These are phyloP conservation scores for Stygiomarasmius scandens DNA, from an alignment of 1,284 basidiomycete species.

Conservation along the genomic window DNA sequence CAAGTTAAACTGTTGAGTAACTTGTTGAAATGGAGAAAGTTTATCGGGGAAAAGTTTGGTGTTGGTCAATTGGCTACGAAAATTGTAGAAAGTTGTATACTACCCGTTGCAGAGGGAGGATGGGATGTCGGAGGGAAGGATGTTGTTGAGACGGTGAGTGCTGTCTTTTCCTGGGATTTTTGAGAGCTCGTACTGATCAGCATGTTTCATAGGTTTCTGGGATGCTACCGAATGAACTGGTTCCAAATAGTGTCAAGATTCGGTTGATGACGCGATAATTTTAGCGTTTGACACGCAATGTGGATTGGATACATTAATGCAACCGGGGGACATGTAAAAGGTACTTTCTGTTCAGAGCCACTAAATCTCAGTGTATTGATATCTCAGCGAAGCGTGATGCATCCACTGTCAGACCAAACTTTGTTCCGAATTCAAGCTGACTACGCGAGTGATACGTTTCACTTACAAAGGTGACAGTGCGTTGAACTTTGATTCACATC, in stretches of 20 bases:
- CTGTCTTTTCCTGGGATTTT: slow-evolving; percentile 5
- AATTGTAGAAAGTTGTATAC: slow-evolving; percentile 63
- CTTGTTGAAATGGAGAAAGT: slow-evolving; percentile 76
- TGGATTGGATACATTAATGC: too few species aligned
- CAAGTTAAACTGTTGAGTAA: slow-evolving; percentile 76
- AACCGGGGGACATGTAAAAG: not conserved
- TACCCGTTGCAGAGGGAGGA: slow-evolving; percentile 72
- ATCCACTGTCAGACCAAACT: not conserved
- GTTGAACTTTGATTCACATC: not conserved
- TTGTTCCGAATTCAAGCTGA: not conserved
- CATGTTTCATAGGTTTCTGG: slow-evolving; percentile 39
- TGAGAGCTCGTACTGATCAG: not conserved
- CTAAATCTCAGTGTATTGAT: not conserved
- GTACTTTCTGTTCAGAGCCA: not conserved
- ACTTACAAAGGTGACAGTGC: slow-evolving; percentile 5
- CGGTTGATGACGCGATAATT: slow-evolving; percentile 22
- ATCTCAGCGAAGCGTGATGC: not conserved
- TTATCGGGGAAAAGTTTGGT: slow-evolving; percentile 64
- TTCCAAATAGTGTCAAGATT: slow-evolving; percentile 30
- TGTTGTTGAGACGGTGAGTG: slow-evolving; percentile 62
- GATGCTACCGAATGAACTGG: slow-evolving; percentile 47
- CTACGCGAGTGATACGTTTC: slow-evolving; percentile 2
- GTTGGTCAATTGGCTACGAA: slow-evolving; percentile 58
- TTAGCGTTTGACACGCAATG: too few species aligned
- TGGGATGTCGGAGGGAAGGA: slow-evolving; percentile 90